phyloP scores from a whole-genome alignment of 192 early-diverging fungal species.

The Backusella circina region DNA sequence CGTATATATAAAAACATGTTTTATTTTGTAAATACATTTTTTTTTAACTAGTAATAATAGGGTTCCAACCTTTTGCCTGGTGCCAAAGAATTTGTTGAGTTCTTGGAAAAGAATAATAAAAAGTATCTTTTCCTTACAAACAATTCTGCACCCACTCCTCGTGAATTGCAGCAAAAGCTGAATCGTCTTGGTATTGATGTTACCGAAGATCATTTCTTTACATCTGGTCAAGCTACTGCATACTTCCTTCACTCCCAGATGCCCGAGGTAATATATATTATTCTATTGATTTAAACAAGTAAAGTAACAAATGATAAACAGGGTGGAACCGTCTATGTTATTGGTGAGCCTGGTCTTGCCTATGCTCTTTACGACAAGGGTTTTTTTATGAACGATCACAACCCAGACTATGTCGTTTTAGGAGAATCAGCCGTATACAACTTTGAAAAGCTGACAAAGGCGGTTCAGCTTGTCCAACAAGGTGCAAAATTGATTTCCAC shows the following conservation, averaged over 20 bases:
- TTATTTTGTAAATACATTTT: no score
- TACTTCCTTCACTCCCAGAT: slow-evolving; percentile 51
- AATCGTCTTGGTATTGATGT: slow-evolving; percentile 47
- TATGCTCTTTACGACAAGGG: slow-evolving; percentile 55
- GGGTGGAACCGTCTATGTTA: slow-evolving; percentile 47
- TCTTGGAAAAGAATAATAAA: slow-evolving; percentile 46
- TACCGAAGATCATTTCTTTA: slow-evolving; percentile 49
- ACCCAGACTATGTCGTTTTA: slow-evolving; percentile 59
- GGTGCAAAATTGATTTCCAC: slow-evolving; percentile 60
- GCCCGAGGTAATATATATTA: slow-evolving; percentile 28
- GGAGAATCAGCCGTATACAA: slow-evolving; percentile 51
- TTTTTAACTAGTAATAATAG: neutral
- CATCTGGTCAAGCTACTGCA: slow-evolving; percentile 53
- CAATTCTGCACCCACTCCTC: slow-evolving; percentile 56
- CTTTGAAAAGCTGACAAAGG: slow-evolving; percentile 51
- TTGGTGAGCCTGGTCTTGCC: slow-evolving; percentile 56
- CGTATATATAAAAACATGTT: slow-evolving; percentile 2
- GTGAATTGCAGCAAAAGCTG: slow-evolving; percentile 52
- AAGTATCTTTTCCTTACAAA: slow-evolving; percentile 60
- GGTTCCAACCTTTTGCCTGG: slow-evolving; percentile 47
- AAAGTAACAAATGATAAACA: neutral
- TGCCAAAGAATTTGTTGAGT: slow-evolving; percentile 54
- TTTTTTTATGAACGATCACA: slow-evolving; percentile 54
- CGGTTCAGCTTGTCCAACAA: slow-evolving; percentile 46
- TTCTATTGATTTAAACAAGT: neutral